A percentile compares a stretch with the other conserved stretches of the same genome.
phyloP scores from a whole-genome alignment of 495 filamentous ascomycete genomes.

The Glonium stellatum region DNA sequence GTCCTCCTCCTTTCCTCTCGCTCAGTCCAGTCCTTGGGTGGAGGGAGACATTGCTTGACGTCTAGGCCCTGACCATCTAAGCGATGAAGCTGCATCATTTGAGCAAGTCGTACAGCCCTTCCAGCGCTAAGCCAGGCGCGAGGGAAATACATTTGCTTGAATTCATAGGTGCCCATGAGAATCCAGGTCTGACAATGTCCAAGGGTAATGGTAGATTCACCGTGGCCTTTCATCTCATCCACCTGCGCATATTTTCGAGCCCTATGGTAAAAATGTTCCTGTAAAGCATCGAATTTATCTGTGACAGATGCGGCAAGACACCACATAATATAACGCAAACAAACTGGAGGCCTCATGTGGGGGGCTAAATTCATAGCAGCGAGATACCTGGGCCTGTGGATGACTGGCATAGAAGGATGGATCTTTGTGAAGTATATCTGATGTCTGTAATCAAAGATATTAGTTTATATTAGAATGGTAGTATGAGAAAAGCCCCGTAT shows the following conservation, averaged over 20 bases:
- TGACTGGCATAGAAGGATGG: slow-evolving; percentile 75
- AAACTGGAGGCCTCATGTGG: slow-evolving; percentile 77
- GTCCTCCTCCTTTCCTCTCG: slow-evolving; percentile 83
- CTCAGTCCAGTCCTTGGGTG: slow-evolving; percentile 87
- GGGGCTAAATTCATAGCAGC: slow-evolving; percentile 80
- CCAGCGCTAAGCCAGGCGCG: slow-evolving; percentile 92
- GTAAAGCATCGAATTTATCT: slow-evolving; percentile 69
- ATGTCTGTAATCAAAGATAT: slow-evolving; percentile 46
- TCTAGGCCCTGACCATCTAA: slow-evolving; percentile 80
- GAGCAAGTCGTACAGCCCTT: slow-evolving; percentile 61
- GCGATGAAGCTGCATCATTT: slow-evolving; percentile 93
- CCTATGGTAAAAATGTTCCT: slow-evolving; percentile 78
- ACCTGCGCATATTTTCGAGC: slow-evolving; percentile 83
- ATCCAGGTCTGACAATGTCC: slow-evolving; percentile 77
- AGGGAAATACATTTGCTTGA: slow-evolving; percentile 97
- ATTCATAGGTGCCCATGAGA: slow-evolving; percentile 77
- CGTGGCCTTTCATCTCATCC: slow-evolving; percentile 89
- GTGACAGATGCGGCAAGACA: slow-evolving; percentile 72
- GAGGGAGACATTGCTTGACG: slow-evolving; percentile 83
- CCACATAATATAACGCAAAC: slow-evolving; percentile 92
- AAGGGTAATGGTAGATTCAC: slow-evolving; percentile 76
- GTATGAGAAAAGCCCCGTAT: not conserved
- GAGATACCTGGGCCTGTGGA: slow-evolving; percentile 80
- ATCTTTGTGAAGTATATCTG: slow-evolving; percentile 86
- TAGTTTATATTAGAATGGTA: slow-evolving; percentile 1